Base-by-base conservation (phyloP, 2,329 filamentous ascomycete genomes). In the Penicillium olsonii region DNA sequence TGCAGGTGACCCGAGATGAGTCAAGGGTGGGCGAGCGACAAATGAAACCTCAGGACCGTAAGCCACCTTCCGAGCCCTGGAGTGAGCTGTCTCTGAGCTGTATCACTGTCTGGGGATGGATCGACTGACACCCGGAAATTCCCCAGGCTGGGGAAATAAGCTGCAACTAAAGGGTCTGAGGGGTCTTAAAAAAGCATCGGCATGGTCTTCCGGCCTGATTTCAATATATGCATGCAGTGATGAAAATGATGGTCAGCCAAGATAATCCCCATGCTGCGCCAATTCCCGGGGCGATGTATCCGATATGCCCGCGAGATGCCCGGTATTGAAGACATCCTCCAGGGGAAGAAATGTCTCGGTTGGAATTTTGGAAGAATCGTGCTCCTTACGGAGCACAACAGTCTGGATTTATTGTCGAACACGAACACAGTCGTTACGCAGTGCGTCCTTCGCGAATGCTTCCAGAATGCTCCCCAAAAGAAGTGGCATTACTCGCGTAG, bases 1-100 rank as follows among this genome's bases (percentile, higher is more conserved):
- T 56, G 57, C 59, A 61, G 59, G 57, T 61, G 59, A 61, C 59
- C 59, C 46, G 52, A 58, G 49, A 50, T 53, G 49, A 57, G 35
- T 54, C 54, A 46, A 54, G 56, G 45, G 35, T 40, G 51, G 48
- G 26, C 43, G 27, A 53, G 42, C 26, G 42, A 60, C 56, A 56
- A 57, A 59, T 59, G 48, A 55, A 61, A 61, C 52, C 37, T 15
- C 41, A 22, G 34, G 31, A 26, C 41, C 26, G 29, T 37, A 46
- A 52, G 52, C 48, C 48, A 55, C 47, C 11, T 2, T 37, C 12
- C 9, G 22, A 46, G n/a, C n/a, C n/a, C n/a, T n/a, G n/a, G n/a
- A n/a, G 43, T 31, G 33, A 45, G 38, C 48, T 51, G 15, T 31
- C 35, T 33, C 24, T 7, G 35, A 44, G 42, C 45, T 53, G 34